phyloP scores from a whole-genome alignment of 108 stramenopile genomes.

The Cyclotella choctawhatcheeana region DNA sequence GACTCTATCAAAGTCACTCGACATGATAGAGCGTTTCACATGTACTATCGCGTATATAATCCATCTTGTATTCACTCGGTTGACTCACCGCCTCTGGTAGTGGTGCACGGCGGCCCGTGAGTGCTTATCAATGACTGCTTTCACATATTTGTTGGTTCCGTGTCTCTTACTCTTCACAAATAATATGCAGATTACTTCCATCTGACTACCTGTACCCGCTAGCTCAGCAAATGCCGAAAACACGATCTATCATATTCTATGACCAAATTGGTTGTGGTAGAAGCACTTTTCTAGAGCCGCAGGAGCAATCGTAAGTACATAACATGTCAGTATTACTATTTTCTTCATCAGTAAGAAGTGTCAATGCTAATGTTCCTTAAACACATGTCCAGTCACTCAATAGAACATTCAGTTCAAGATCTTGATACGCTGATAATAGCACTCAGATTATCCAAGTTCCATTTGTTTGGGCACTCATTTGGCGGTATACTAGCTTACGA shows the following conservation, averaged over 20 bases:
- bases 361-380: neutral
- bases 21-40: constrained; percentile 13
- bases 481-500: constrained; percentile 53
- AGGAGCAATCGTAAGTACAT: constrained; percentile 33
- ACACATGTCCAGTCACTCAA: constrained; percentile 38
- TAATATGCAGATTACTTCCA: constrained; percentile 42
- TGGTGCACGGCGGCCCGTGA: constrained; percentile 55
- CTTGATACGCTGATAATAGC: constrained; percentile 26
- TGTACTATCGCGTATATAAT: constrained; percentile 46
- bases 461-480: constrained; percentile 49
- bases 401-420: constrained; percentile 39
- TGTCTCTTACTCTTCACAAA: neutral
- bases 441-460: constrained; percentile 35
- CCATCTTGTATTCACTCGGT: constrained; percentile 35
- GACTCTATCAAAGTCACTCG: constrained; percentile 34
- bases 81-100: constrained; percentile 45
- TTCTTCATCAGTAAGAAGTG: neutral
- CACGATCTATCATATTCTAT: constrained; percentile 53
- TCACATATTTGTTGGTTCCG: neutral
- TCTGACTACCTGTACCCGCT: constrained; percentile 53
- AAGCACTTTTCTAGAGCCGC: constrained; percentile 40
- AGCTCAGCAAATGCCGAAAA: constrained; percentile 43
- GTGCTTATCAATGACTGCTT: constrained; percentile 10
- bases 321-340: neutral
- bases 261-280: constrained; percentile 59